Conservation (phyloP, 1,139 yeast species). For the Yamadazyma kanchanaburiensis region DNA sequence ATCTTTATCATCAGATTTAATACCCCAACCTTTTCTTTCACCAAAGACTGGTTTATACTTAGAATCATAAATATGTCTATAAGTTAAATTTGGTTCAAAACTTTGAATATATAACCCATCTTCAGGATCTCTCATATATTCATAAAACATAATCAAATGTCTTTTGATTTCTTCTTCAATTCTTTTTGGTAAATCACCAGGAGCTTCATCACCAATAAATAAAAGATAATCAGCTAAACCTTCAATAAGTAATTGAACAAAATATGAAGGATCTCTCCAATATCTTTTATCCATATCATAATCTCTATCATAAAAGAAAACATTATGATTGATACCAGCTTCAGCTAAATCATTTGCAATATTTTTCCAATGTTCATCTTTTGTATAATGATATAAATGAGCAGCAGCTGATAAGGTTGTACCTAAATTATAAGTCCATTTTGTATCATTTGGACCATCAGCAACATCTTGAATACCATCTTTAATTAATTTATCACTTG, state of each 20-base stretch:
- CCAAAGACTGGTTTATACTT: constrained; percentile 56
- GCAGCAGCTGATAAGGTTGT: constrained; percentile 58
- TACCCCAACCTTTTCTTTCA: constrained; percentile 49
- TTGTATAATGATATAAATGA: constrained; percentile 50
- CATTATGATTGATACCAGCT: constrained; percentile 56
- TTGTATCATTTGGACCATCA: constrained; percentile 44
- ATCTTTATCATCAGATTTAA: constrained; percentile 44
- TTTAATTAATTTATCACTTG: constrained; percentile 52
- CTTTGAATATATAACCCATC: constrained; percentile 63
- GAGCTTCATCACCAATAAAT: constrained; percentile 45
- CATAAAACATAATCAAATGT: constrained; percentile 53
- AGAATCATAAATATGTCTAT: constrained; percentile 44
- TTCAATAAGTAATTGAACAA: constrained; percentile 62
- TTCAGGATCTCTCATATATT: constrained; percentile 53
- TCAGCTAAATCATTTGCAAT: constrained; percentile 59
- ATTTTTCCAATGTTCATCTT: constrained; percentile 51
- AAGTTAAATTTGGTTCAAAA: constrained; percentile 59
- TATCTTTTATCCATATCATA: constrained; percentile 54
- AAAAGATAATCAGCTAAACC: constrained; percentile 67
- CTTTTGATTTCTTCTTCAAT: constrained; percentile 45
- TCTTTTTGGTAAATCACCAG: constrained; percentile 30
- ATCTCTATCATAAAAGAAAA: constrained; percentile 64
- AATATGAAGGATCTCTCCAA: constrained; percentile 65
- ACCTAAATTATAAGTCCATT: constrained; percentile 73
- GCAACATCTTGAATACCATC: constrained; percentile 60